Evolutionary conservation across 768 basidiomycete genomes (phyloP).

Genomic region (Leucogyrophana mollusca): DNA sequence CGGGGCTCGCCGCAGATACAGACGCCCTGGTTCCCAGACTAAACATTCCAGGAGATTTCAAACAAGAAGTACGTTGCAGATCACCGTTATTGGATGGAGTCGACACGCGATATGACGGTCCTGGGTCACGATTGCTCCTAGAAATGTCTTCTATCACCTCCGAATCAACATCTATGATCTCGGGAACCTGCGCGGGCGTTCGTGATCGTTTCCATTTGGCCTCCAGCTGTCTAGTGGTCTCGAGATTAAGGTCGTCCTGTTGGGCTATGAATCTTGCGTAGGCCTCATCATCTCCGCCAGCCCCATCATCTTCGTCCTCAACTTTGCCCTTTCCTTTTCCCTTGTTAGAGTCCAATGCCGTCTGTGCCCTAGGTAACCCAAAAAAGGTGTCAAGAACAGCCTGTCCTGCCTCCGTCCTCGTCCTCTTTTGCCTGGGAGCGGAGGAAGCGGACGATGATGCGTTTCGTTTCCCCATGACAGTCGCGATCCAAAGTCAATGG

Average conservation of each 20-base stretch:
- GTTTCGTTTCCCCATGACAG: slow-evolving; percentile 11
- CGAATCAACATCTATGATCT: slow-evolving; percentile 7
- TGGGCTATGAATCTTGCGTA: slow-evolving; percentile 5
- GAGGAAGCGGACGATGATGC: slow-evolving; percentile 8
- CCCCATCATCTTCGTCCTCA: slow-evolving; percentile 12
- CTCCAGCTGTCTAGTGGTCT: slow-evolving; percentile 1
- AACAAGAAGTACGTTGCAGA: too few relatives aligned
- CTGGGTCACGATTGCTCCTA: neutral
- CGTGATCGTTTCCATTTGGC: neutral
- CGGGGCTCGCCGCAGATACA: neutral
- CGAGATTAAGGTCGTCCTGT: slow-evolving; percentile 6
- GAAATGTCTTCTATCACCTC: neutral
- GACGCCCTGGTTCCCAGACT: slow-evolving; percentile 5
- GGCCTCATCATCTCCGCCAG: slow-evolving; percentile 17
- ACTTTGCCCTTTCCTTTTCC: slow-evolving; percentile 2
- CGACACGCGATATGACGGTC: neutral
- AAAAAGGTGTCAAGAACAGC: slow-evolving; percentile 26
- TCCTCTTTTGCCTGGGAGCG: slow-evolving; percentile 15
- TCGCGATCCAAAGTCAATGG: too few relatives aligned
- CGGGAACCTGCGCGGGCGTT: neutral
- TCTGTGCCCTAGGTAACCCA: slow-evolving; percentile 6
- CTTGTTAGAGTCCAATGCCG: neutral
- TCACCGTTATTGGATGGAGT: neutral
- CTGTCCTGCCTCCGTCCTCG: slow-evolving; percentile 17
- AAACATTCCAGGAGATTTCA: neutral